Percentiles rank a stretch among this genome's conserved stretches.
Evolutionary conservation across 2,329 filamentous ascomycete species (phyloP).

Genomic region (Hirsutella rhossiliensis): DNA sequence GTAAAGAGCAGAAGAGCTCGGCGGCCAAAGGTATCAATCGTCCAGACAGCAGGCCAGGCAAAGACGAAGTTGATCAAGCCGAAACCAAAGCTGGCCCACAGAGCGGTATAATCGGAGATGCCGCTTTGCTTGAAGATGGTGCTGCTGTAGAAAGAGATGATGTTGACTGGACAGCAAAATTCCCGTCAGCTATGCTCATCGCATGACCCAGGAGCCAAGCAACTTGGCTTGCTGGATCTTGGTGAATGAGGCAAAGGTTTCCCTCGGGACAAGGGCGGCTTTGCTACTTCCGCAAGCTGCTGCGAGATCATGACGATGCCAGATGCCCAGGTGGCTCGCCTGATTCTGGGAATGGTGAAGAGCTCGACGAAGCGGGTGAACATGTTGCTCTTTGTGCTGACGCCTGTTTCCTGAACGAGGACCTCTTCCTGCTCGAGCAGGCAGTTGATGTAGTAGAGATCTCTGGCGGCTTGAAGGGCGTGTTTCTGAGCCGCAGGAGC

Average conservation of each 20-base stretch:
- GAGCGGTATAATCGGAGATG: conserved; percentile 15
- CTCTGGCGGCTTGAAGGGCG: conserved; percentile 48
- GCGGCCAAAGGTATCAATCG: conserved; percentile 14
- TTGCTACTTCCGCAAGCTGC: conserved; percentile 44
- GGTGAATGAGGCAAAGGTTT: no score
- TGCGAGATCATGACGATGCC: conserved; percentile 57
- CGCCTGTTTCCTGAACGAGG: conserved; percentile 13
- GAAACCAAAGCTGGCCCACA: conserved; percentile 20
- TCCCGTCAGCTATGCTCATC: background rate
- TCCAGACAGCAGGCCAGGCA: conserved; percentile 19
- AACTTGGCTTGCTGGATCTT: no score
- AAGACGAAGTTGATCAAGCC: conserved; percentile 14
- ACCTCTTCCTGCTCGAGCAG: conserved; percentile 19
- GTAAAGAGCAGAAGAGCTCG: conserved; percentile 15
- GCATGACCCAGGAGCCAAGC: no score
- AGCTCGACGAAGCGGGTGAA: conserved; percentile 40
- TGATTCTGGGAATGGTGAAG: conserved; percentile 44
- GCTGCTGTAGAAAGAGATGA: conserved; percentile 36
- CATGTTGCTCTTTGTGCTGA: conserved; percentile 29
- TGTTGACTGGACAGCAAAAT: conserved; percentile 22
- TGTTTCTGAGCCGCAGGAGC: conserved; percentile 44
- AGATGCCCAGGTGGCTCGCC: conserved; percentile 53
- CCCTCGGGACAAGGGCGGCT: background rate
- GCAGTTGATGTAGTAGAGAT: conserved; percentile 45
- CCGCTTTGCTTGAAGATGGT: conserved; percentile 32